A percentile compares a stretch with the other conserved stretches of the same genome.
Evolutionary conservation across 352 stramenopile genomes (phyloP).

Genomic region (Pythium angustatum): DNA sequence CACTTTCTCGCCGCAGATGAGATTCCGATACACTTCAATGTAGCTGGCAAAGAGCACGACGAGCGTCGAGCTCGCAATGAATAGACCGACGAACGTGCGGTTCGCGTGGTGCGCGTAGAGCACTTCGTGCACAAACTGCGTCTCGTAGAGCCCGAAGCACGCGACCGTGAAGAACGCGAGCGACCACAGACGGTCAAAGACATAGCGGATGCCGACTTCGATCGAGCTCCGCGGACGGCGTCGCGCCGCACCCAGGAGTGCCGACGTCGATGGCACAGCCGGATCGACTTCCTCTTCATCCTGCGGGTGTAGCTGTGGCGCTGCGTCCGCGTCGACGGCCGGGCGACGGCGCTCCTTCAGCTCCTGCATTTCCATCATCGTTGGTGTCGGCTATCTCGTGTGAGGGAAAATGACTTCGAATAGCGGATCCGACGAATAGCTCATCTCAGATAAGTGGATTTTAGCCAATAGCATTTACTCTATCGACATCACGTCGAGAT

Average conservation of each 20-base stretch:
- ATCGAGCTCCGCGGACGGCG: slow-evolving; percentile 28
- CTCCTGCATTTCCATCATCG: slow-evolving; percentile 67
- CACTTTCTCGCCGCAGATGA: slow-evolving; percentile 59
- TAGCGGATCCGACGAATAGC: no score
- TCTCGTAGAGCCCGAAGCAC: slow-evolving; percentile 55
- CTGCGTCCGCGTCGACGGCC: background rate
- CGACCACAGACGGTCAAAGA: slow-evolving; percentile 61
- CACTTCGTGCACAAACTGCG: slow-evolving; percentile 54
- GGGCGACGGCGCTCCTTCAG: slow-evolving; percentile 45
- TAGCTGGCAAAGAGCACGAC: slow-evolving; percentile 63
- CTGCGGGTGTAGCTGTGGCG: no score
- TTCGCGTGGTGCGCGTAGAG: slow-evolving; percentile 54
- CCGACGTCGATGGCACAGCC: slow-evolving; percentile 31
- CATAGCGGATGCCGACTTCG: slow-evolving; percentile 41
- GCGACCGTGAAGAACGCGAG: slow-evolving; percentile 56
- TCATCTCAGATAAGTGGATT: background rate
- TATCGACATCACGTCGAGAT: background rate
- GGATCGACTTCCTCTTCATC: slow-evolving; percentile 42
- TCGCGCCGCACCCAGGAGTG: slow-evolving; percentile 17
- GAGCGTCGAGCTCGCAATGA: slow-evolving; percentile 52
- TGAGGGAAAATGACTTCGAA: no score
- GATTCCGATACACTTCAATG: slow-evolving; percentile 71
- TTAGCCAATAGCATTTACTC: background rate
- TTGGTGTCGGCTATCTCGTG: background rate
- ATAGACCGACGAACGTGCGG: slow-evolving; percentile 53